These are phyloP conservation scores for Parachaetomium inaequale DNA, from an alignment of 495 filamentous ascomycete genomes.

Conservation along the genomic window DNA sequence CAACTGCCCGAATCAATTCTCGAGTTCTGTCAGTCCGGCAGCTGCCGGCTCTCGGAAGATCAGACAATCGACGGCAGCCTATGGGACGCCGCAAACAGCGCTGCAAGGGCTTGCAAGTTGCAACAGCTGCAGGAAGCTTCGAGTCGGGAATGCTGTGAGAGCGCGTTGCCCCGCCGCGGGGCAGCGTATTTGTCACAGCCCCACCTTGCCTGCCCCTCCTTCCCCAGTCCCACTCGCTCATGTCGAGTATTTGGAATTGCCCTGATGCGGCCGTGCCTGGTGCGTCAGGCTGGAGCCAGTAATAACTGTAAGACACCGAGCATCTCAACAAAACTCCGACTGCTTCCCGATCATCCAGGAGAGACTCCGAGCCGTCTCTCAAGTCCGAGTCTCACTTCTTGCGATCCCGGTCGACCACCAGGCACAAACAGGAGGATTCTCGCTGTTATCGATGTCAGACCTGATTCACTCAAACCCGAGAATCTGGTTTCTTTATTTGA, in stretches of 20 bases:
- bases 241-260: slow-evolving; percentile 17
- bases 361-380: too few species aligned
- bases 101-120: neutral
- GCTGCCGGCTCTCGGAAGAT: slow-evolving; percentile 5
- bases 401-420: too few species aligned
- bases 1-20: neutral
- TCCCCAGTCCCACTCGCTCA: neutral
- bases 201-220: neutral
- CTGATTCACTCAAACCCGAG: neutral
- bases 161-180: neutral
- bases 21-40: neutral
- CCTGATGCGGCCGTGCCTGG: neutral
- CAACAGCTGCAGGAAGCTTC: neutral
- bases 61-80: neutral
- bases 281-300: neutral
- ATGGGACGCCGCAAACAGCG: neutral
- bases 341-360: too few species aligned
- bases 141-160: neutral
- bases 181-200: slow-evolving; percentile 11
- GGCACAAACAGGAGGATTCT: too few species aligned
- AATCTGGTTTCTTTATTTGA: neutral
- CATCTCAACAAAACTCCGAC: neutral
- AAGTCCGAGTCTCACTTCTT: too few species aligned
- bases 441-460: too few species aligned
- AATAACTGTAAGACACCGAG: neutral